Percentiles rank a stretch among this genome's conserved stretches.
phyloP scores from a whole-genome alignment of 208 protist species.

The Porcisia deanei region DNA sequence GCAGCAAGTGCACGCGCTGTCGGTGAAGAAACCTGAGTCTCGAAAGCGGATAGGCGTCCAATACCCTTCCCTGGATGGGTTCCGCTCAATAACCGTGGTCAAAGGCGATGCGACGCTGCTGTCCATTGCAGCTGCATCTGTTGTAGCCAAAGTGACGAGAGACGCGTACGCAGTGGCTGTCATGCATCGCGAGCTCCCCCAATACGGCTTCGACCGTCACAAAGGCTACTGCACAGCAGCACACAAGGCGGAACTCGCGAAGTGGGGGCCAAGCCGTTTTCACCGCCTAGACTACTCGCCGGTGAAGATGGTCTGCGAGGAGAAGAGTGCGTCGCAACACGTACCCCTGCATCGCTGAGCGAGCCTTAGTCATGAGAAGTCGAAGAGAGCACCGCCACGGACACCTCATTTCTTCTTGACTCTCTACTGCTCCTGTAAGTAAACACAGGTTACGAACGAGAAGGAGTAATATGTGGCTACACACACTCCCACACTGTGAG shows the following conservation, averaged over 20 bases:
- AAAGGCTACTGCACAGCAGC: constrained; percentile 53
- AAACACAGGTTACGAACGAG: neutral
- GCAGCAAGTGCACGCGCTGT: neutral
- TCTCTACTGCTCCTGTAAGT: neutral
- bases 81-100: constrained; percentile 34
- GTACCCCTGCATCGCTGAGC: neutral
- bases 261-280: constrained; percentile 30
- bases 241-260: constrained; percentile 28
- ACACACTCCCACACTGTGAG: neutral
- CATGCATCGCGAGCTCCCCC: constrained; percentile 35
- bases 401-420: neutral
- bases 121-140: constrained; percentile 43
- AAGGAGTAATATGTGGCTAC: neutral
- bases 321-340: neutral
- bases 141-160: constrained; percentile 50
- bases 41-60: constrained; percentile 24
- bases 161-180: constrained; percentile 37
- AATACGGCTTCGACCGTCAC: constrained; percentile 49
- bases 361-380: neutral
- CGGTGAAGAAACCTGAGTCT: constrained; percentile 17
- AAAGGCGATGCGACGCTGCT: constrained; percentile 39
- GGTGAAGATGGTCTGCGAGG: constrained; percentile 13
- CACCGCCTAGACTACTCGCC: constrained; percentile 43
- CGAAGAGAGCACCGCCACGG: neutral
- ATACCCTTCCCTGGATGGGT: constrained; percentile 19